phyloP scores from a whole-genome alignment of 805 yeast species.

The Lachancea mirantina region DNA sequence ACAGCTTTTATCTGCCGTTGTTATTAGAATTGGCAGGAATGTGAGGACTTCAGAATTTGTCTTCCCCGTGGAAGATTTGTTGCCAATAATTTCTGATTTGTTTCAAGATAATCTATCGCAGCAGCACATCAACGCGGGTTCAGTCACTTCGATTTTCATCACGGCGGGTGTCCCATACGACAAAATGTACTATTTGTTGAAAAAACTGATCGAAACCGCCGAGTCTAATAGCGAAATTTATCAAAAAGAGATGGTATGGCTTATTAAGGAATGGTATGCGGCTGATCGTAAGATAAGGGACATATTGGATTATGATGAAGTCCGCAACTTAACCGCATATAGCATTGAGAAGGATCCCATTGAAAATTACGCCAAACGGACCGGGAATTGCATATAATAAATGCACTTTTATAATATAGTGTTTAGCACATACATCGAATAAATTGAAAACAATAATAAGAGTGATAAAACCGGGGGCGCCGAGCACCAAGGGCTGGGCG shows the following conservation, averaged over 20 bases:
- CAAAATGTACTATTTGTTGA: conserved; percentile 57
- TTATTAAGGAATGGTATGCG: conserved; percentile 61
- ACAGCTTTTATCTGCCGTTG: conserved; percentile 34
- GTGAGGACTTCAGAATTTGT: conserved; percentile 65
- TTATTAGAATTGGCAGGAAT: conserved; percentile 50
- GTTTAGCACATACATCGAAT: not conserved
- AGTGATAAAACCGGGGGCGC: too few species aligned
- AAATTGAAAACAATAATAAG: not conserved
- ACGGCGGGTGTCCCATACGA: conserved; percentile 59
- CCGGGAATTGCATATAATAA: conserved; percentile 30
- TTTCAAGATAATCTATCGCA: conserved; percentile 36
- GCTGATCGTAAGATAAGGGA: conserved; percentile 59
- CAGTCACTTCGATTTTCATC: conserved; percentile 53
- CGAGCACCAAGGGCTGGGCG: too few species aligned
- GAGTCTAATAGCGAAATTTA: conserved; percentile 45
- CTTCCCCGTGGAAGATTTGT: conserved; percentile 67
- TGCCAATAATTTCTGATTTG: conserved; percentile 57
- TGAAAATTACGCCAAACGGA: conserved; percentile 36
- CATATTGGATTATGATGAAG: conserved; percentile 40
- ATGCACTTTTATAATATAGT: not conserved
- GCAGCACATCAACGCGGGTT: conserved; percentile 42
- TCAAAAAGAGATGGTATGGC: conserved; percentile 52
- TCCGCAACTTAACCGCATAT: conserved; percentile 41
- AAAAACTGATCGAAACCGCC: conserved; percentile 54
- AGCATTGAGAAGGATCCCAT: conserved; percentile 53